Evolutionary conservation across 345 rosid genomes (phyloP).

Genomic region (Brassica juncea): DNA sequence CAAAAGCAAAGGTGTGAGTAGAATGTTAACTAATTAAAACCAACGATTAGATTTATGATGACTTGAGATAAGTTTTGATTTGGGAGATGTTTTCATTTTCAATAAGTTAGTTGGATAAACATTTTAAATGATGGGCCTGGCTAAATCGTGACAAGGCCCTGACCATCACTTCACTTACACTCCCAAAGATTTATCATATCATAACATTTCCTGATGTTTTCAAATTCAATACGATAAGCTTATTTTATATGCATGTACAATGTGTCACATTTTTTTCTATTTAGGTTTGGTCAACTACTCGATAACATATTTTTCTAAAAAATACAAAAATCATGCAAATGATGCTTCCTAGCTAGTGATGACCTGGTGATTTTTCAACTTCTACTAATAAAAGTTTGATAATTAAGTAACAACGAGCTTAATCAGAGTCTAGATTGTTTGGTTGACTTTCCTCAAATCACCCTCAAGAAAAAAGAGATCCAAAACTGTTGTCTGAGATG

Average conservation of each 20-base stretch:
- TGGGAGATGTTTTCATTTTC: neutral
- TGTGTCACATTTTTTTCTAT: neutral
- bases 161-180: neutral
- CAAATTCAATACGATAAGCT: neutral
- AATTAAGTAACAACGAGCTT: neutral
- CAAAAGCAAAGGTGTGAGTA: neutral
- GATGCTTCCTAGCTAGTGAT: neutral
- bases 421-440: neutral
- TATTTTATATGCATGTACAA: neutral
- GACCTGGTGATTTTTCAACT: neutral
- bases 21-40: neutral
- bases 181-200: neutral
- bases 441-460: neutral
- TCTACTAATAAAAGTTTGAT: neutral
- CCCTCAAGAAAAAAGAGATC: neutral
- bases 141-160: conserved; percentile 2
- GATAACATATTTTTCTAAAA: neutral
- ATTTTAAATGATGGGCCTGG: conserved; percentile 1
- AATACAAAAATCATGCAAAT: neutral
- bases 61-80: neutral
- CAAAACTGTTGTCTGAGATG: neutral
- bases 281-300: neutral
- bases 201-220: neutral
- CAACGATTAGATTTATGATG: neutral
- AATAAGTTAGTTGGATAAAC: neutral